These are phyloP conservation scores for Tetrapisispora phaffii DNA, from an alignment of 805 yeast species.

Conservation along the genomic window DNA sequence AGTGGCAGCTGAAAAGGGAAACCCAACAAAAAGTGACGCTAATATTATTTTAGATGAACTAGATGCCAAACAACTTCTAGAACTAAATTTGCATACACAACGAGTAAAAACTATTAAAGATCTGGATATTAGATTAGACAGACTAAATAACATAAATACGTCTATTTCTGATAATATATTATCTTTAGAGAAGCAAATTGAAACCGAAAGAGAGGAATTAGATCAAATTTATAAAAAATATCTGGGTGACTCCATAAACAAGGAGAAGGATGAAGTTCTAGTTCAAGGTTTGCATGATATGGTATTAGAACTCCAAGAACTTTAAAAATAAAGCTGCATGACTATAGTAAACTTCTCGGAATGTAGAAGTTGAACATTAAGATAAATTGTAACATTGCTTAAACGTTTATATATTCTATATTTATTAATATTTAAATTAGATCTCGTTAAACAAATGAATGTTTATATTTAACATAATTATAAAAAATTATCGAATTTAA, in stretches of 20 bases:
- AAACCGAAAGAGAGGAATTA: constrained; percentile 19
- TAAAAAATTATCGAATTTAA: no score
- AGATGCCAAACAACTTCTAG: constrained; percentile 18
- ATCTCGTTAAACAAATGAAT: no score
- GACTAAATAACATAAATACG: constrained; percentile 15
- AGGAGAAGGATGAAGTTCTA: constrained; percentile 15
- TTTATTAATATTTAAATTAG: no score
- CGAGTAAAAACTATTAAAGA: constrained; percentile 15
- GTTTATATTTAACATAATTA: no score
- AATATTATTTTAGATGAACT: constrained; percentile 14
- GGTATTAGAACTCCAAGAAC: constrained; percentile 19
- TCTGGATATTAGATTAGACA: constrained; percentile 16
- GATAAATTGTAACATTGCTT: no score
- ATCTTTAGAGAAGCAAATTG: constrained; percentile 13
- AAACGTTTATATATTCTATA: no score
- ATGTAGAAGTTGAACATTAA: no score
- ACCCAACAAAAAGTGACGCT: background rate
- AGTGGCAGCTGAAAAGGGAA: constrained; percentile 6
- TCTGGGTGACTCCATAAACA: constrained; percentile 17
- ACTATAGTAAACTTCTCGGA: background rate
- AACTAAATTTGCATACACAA: constrained; percentile 19
- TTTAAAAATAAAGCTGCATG: background rate
- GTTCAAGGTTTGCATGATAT: constrained; percentile 22
- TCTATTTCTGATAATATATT: constrained; percentile 18
- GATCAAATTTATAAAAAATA: constrained; percentile 25